Base-by-base conservation (phyloP, 2,329 filamentous ascomycete species). In the Pseudocercospora vitis region DNA sequence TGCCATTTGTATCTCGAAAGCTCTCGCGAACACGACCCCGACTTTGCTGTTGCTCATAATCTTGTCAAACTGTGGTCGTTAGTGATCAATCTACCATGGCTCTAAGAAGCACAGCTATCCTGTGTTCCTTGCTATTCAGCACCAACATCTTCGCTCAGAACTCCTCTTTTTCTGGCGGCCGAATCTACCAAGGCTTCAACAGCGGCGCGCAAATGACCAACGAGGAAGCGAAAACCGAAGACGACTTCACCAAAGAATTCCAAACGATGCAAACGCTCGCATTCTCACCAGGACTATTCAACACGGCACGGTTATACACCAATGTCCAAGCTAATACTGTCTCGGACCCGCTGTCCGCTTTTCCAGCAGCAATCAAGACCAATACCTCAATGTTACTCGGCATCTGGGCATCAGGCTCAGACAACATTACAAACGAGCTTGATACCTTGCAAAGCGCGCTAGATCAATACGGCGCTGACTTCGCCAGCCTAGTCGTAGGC, bases 341-440 rank as follows among this genome's bases (percentile, higher is more conserved):
- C 60, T 85, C 80, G 72, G 78, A 78, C 24, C 79, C 83, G 63
- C 90, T 87, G 66, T 77, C 80, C 18, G 67, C 87, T 60, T 89
- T 96, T 58, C 87, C 86, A 37, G 91, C 91, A 35, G 91, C 90
- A 65, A 90, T 95, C 72, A 81, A 80, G 63, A 88, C 89, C 66
- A 81, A 89, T 64, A 95, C 89, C 2, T 79, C 80, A 35, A 80
- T 96, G 24, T 81, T 96, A 7, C 82, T 96, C 9, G 90, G 90
- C 62, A 76, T 96, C 47, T 96, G 91, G 91, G 82, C 84, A 7
- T 63, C 58, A 11, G 63, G 64, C 21, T 53, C 58, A 19, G 76
- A 73, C 3, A 70, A 69, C 19, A 85, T 95, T 70, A 73, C 79
- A 69, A 88, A 89, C 69, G 90, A 96, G 74, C 74, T 95, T 44